Evolutionary conservation across 768 basidiomycete genomes (phyloP), one percentile per base, ranked within the genome.

Genomic region (Ramaria sp.): DNA sequence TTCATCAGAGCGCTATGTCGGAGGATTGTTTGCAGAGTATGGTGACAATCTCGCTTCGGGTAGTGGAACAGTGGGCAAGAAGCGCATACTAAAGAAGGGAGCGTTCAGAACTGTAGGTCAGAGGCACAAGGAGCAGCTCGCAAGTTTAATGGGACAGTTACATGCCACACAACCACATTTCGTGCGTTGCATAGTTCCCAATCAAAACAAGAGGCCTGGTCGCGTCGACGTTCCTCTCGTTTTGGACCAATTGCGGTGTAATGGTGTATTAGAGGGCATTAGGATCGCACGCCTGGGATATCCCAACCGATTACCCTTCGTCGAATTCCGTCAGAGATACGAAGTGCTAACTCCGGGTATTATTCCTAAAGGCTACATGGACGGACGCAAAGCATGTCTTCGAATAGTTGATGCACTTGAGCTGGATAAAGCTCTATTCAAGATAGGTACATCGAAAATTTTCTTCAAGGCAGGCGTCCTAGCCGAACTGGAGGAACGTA

Each of bases 401-500:
- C 79, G 88, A 5, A 97, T 99, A 81, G 85, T 96, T 32, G 83
- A 83, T 55, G 81, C 88, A 4, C 73, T 98, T 41, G 88, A 94
- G 45, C 78, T 99, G 34, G 93, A 96, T 65, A 82, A 85, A 47
- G 72, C 78, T 3, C 75, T 83, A 18, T 96, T 83, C 76, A 88
- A 85, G 62, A 88, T 98, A 52, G 96, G 96, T 5, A 91, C 89
- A 0, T 95, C 92, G 36, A 99, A 99, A 70, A 88, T 97, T 57
- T 99, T 98, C 74, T 98, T 99, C 81, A 98, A 98, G 65, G 94
- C 96, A 1, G 94, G 95, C 3, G 91, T 96, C 3, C 77, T 99
- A 15, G 96, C 96, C 30, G 95, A 95, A 61, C 77, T 98, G 8
- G 96, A 98, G 66, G 96, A 97, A 61, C 77, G 90, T 12, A 73